phyloP scores from a whole-genome alignment of 805 yeast genomes.

The Candida maesae region DNA sequence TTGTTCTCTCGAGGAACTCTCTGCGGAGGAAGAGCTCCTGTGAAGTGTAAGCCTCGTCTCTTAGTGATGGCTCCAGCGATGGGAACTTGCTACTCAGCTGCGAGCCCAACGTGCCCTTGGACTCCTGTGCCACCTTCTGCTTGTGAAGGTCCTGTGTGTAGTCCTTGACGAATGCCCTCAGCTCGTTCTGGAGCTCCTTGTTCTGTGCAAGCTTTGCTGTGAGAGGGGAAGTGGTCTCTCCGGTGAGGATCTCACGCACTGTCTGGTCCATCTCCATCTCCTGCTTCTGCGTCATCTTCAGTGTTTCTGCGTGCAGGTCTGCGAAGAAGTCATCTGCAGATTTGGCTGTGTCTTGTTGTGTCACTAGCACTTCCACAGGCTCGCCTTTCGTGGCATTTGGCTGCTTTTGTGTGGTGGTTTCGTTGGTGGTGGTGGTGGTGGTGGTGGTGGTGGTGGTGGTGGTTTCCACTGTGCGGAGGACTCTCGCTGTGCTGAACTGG shows the following conservation, averaged over 20 bases:
- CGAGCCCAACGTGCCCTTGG: conserved; percentile 16
- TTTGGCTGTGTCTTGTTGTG: not conserved
- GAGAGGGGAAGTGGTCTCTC: conserved; percentile 18
- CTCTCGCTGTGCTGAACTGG: conserved; percentile 6
- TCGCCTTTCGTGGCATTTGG: too few species aligned
- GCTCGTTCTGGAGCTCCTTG: conserved; percentile 19
- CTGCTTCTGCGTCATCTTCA: conserved; percentile 15
- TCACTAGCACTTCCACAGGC: too few species aligned
- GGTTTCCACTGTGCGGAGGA: too few species aligned
- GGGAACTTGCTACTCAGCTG: conserved; percentile 41
- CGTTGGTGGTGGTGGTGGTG: too few species aligned
- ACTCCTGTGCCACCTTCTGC: conserved; percentile 15
- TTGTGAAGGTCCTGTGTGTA: conserved; percentile 18
- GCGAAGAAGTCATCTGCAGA: conserved; percentile 16
- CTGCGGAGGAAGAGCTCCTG: conserved; percentile 79
- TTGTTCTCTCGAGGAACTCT: conserved; percentile 51
- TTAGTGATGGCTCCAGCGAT: conserved; percentile 55
- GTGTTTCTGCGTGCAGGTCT: conserved; percentile 16
- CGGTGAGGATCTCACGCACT: conserved; percentile 21
- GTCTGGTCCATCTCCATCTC: conserved; percentile 20
- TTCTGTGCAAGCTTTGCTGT: conserved; percentile 15
- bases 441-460: too few species aligned
- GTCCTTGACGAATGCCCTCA: conserved; percentile 20
- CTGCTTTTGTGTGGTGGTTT: too few species aligned
- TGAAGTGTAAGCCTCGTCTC: conserved; percentile 62